Percentiles rank a stretch among this genome's conserved stretches.
Conservation (phyloP, 2,329 filamentous ascomycete species). For the Clarireedia paspali region DNA sequence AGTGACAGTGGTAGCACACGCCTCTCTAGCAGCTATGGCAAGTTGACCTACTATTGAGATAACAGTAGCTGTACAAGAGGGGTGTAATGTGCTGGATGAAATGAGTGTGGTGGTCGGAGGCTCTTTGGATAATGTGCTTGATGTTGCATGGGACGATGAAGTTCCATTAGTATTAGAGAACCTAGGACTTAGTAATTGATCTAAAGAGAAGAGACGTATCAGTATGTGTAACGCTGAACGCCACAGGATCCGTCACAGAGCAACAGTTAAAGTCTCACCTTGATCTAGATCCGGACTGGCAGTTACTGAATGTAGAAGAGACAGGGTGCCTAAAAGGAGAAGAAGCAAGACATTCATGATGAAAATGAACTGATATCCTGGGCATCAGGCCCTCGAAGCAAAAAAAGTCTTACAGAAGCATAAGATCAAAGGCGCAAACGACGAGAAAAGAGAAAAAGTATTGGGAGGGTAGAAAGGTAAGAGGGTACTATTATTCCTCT, state of each 20-base stretch:
- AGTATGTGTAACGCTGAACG: slow-evolving; percentile 5
- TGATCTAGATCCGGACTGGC: slow-evolving; percentile 1
- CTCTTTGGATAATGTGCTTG: slow-evolving; percentile 6
- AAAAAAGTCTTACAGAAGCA: neutral
- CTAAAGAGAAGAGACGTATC: neutral
- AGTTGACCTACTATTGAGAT: slow-evolving; percentile 8
- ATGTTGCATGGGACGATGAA: slow-evolving; percentile 2
- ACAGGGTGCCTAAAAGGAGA: slow-evolving; percentile 13
- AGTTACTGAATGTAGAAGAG: slow-evolving; percentile 15
- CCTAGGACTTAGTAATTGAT: neutral
- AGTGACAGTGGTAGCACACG: slow-evolving; percentile 8
- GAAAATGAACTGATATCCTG: slow-evolving; percentile 7
- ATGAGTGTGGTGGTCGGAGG: slow-evolving; percentile 6
- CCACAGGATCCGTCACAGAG: slow-evolving; percentile 3
- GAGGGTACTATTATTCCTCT: slow-evolving; percentile 6
- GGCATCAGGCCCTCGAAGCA: neutral
- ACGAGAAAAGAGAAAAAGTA: slow-evolving; percentile 5
- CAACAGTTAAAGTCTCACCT: slow-evolving; percentile 5
- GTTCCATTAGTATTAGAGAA: slow-evolving; percentile 5
- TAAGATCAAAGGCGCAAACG: slow-evolving; percentile 3
- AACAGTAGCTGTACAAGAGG: slow-evolving; percentile 12
- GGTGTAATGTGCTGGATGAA: neutral
- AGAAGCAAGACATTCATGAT: slow-evolving; percentile 16
- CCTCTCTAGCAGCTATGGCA: slow-evolving; percentile 2
- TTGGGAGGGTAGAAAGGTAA: neutral